Base-by-base conservation (phyloP, 768 basidiomycete genomes). In the Fistulinella prunicolor region DNA sequence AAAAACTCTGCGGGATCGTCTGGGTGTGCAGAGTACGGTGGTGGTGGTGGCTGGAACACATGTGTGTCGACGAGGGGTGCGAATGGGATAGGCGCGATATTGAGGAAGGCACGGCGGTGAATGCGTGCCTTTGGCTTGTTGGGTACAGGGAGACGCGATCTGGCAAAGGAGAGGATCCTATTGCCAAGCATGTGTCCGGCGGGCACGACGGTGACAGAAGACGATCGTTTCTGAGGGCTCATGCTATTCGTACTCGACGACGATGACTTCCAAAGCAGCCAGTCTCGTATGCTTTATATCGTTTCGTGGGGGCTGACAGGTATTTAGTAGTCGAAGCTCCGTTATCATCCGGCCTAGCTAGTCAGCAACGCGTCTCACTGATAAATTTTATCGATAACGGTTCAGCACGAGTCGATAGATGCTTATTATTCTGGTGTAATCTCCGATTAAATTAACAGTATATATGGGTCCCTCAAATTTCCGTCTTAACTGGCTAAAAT, bases 401-500 rank as follows among this genome's bases (percentile, higher is more conserved):
- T n/a, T n/a, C n/a, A n/a, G n/a, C n/a, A n/a, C n/a, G n/a, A n/a
- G n/a, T n/a, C n/a, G n/a, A n/a, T n/a, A n/a, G n/a, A n/a, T n/a
- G n/a, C n/a, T n/a, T n/a, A n/a, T n/a, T n/a, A n/a, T n/a, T n/a
- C n/a, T n/a, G n/a, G n/a, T n/a, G n/a, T n/a, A 26, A 41, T 46
- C 60, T 59, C 55, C 55, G 63, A 46, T 47, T 13, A 0, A 66
- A 59, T 36, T 0, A 7, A 1, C 0, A 50, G 61, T 57, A 52
- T 54, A 17, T 32, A 32, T 28, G 45, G 0, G 6, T 3, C 4
- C 4, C 21, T 1, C 9, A 37, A 38, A 20, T 21, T 50, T 47
- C 51, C 17, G 14, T 49, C 50, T 21, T 13, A 44, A 6, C 42
- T 57, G 62, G 66, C 66, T 66, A 68, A 68, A 56, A 66, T 70